Evolutionary conservation across 1,139 yeast species (phyloP).

Genomic region (Pichia inconspicua): DNA sequence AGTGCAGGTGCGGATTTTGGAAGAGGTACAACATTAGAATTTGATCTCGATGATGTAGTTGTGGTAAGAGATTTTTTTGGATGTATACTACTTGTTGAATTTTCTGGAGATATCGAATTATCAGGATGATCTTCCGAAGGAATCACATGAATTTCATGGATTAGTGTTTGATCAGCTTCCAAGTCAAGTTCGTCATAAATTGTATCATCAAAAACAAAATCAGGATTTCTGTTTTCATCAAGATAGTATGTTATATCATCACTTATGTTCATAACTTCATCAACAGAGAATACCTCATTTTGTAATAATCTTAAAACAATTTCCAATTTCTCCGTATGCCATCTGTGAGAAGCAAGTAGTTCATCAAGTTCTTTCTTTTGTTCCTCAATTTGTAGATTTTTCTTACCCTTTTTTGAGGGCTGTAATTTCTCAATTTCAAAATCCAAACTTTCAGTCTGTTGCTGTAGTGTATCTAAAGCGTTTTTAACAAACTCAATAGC

Average conservation of each 20-base stretch:
- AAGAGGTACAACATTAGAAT: slow-evolving; percentile 12
- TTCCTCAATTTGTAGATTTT: slow-evolving; percentile 47
- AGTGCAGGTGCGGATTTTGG: slow-evolving; percentile 10
- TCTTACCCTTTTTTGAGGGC: slow-evolving; percentile 40
- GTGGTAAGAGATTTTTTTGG: slow-evolving; percentile 4
- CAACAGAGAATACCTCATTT: slow-evolving; percentile 56
- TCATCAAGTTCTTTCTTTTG: slow-evolving; percentile 42
- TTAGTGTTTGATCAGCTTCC: slow-evolving; percentile 45
- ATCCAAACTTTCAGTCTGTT: slow-evolving; percentile 56
- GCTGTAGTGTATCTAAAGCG: slow-evolving; percentile 54
- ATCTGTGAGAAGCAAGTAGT: slow-evolving; percentile 36
- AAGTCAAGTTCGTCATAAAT: slow-evolving; percentile 62
- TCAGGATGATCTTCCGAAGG: slow-evolving; percentile 16
- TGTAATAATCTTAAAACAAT: slow-evolving; percentile 54
- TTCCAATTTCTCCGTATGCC: slow-evolving; percentile 63
- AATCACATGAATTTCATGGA: slow-evolving; percentile 38
- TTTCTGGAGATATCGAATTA: neutral
- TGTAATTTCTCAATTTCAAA: slow-evolving; percentile 47
- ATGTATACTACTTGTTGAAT: slow-evolving; percentile 3
- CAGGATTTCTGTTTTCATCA: slow-evolving; percentile 65
- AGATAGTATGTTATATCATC: slow-evolving; percentile 69
- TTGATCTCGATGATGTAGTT: slow-evolving; percentile 6
- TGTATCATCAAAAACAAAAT: slow-evolving; percentile 69
- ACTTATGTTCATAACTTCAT: slow-evolving; percentile 50
- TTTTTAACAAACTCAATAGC: slow-evolving; percentile 53